phyloP scores from a whole-genome alignment of 805 yeast species.

The Myxozyma vanderwaltii region DNA sequence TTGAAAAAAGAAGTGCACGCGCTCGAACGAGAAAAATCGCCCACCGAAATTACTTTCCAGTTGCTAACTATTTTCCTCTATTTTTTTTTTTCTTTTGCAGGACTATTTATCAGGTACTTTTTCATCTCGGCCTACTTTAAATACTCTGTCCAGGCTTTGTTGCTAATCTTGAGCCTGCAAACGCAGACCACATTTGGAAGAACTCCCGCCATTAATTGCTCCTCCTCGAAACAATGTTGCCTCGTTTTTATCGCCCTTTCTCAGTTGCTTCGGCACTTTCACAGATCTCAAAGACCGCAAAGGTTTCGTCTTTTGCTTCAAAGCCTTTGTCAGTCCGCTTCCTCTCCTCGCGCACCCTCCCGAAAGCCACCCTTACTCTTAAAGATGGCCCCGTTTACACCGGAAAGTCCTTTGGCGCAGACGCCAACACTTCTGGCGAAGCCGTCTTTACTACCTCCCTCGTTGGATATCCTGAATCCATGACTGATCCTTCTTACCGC shows the following conservation, averaged over 20 bases:
- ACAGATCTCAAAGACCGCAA: conserved; percentile 1
- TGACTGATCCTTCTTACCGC: conserved; percentile 97
- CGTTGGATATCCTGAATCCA: conserved; percentile 98
- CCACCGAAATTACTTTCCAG: neutral
- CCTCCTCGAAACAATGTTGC: neutral
- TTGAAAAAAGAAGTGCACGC: neutral
- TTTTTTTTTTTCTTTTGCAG: conserved; percentile 2
- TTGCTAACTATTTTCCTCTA: conserved; percentile 7
- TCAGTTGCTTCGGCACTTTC: neutral
- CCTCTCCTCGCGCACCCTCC: conserved; percentile 9
- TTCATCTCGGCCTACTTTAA: neutral
- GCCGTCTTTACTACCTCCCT: conserved; percentile 99
- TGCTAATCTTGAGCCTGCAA: neutral
- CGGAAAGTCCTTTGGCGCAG: conserved; percentile 98
- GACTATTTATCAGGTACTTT: conserved; percentile 32
- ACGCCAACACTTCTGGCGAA: conserved; percentile 88
- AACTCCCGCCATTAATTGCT: conserved; percentile 10
- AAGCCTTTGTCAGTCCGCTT: conserved; percentile 10
- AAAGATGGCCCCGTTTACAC: conserved; percentile 51
- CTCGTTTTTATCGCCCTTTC: conserved; percentile 15
- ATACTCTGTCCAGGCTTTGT: neutral
- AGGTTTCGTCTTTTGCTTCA: neutral
- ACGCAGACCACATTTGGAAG: conserved; percentile 32
- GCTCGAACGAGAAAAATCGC: conserved; percentile 3
- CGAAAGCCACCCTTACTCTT: conserved; percentile 20